Conservation (phyloP, 257 asterid species). For the Rubia yunnanensis region DNA sequence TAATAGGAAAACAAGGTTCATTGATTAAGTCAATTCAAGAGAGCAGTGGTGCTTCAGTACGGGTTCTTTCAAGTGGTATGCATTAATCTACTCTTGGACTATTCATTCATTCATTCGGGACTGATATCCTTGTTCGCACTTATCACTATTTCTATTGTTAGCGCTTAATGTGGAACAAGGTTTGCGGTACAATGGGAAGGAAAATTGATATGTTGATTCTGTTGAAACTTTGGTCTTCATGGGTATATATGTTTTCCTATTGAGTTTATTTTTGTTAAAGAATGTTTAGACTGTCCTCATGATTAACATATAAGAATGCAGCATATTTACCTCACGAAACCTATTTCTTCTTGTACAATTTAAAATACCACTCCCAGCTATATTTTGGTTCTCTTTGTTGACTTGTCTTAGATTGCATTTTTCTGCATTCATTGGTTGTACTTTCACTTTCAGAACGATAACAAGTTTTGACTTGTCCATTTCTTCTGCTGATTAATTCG, state of each 20-base stretch:
- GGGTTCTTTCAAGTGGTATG: conserved; percentile 56
- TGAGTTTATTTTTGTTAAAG: not conserved
- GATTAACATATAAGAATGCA: not conserved
- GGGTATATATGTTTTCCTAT: not conserved
- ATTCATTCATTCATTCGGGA: not conserved
- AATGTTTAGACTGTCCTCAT: not conserved
- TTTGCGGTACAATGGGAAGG: not conserved
- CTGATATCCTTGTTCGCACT: not conserved
- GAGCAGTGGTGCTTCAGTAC: conserved; percentile 50
- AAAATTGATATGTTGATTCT: too few relatives aligned
- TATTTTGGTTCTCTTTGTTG: not conserved
- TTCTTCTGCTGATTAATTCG: not conserved
- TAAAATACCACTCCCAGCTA: not conserved
- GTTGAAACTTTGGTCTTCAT: not conserved
- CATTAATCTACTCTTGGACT: not conserved
- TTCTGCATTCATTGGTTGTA: not conserved
- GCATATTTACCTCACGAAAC: not conserved
- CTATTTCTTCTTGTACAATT: not conserved
- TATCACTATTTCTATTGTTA: not conserved
- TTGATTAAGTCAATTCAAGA: conserved; percentile 71
- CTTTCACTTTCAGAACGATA: not conserved
- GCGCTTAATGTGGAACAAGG: not conserved
- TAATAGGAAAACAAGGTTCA: conserved; percentile 76
- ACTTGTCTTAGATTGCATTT: not conserved
- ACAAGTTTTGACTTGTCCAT: not conserved